Percentiles rank a stretch among this genome's conserved stretches.
Conservation (phyloP, 352 stramenopile species). For the Globisporangium rhizosaccharum region DNA sequence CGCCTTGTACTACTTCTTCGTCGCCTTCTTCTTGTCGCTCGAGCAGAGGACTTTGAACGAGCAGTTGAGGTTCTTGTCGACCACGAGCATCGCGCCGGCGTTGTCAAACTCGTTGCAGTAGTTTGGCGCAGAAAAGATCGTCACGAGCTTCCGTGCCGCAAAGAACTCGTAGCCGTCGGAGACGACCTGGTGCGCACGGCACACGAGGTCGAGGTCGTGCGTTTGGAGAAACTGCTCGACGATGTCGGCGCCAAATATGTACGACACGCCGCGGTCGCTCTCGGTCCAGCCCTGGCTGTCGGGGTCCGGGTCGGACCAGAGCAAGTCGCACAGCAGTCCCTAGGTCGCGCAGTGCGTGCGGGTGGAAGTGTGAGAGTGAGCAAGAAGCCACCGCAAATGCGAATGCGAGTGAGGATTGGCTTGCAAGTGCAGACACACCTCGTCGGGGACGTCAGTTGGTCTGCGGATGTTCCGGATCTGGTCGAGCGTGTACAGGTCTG, state of each 20-base stretch:
- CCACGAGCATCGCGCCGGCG: slow-evolving; percentile 87
- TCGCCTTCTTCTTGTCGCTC: slow-evolving; percentile 56
- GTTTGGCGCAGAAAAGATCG: slow-evolving; percentile 99
- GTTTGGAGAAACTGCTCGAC: slow-evolving; percentile 95
- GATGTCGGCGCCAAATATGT: slow-evolving; percentile 98
- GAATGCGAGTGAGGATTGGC: neutral
- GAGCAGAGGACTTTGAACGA: slow-evolving; percentile 84
- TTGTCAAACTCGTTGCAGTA: slow-evolving; percentile 99
- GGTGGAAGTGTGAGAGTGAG: neutral
- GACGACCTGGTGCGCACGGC: slow-evolving; percentile 98
- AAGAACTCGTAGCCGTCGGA: slow-evolving; percentile 99
- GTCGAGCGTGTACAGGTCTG: slow-evolving; percentile 96
- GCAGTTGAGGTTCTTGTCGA: slow-evolving; percentile 69
- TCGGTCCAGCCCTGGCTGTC: slow-evolving; percentile 92
- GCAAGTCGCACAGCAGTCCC: slow-evolving; percentile 77
- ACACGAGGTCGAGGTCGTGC: slow-evolving; percentile 98
- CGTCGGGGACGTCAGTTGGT: slow-evolving; percentile 81
- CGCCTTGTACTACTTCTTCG: slow-evolving; percentile 22
- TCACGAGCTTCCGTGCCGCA: slow-evolving; percentile 96
- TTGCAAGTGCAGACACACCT: slow-evolving; percentile 13
- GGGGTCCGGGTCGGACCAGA: slow-evolving; percentile 85
- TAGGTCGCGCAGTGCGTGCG: neutral
- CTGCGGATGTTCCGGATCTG: slow-evolving; percentile 91
- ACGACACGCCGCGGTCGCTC: slow-evolving; percentile 97
- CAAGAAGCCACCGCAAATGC: neutral